Base-by-base conservation (phyloP, 2,329 filamentous ascomycete species). In the Trichoderma sp. region DNA sequence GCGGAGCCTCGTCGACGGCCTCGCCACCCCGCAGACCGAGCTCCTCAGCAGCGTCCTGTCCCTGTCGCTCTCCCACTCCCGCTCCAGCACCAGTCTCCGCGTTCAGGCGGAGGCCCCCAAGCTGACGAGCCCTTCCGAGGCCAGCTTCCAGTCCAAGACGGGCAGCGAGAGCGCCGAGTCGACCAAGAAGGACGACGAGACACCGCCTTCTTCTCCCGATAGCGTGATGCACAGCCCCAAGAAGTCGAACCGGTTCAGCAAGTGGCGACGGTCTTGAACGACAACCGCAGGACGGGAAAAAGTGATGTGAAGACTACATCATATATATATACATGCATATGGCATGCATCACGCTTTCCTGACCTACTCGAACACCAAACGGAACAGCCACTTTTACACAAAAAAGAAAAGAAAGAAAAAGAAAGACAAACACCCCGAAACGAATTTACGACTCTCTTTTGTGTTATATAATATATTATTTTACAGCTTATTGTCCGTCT, bases 1-100 rank as follows among this genome's bases (percentile, higher is more conserved):
- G 73, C 81, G 80, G 39, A 83, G 82, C 21, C 77, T 84, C 68
- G 83, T 78, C 73, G 80, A 85, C 68, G 84, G 84, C 63, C 77
- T 79, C 69, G 81, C 85, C 71, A 77, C 77, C 11, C 78, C 78
- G 0, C 76, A 77, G 39, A 74, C 78, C 52, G 76, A 78, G 68
- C 74, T 75, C 21, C 71, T 78, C 61, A 75, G 76, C 60, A 78
- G 77, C 69, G 73, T 74, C 24, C 73, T 79, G 58, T 81, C 79
- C 3, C 75, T 80, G 46, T 76, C 78, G 59, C 72, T 74, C 46
- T 68, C 74, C 54, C 73, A 75, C 52, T 73, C 75, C 14, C 73
- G 76, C 54, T 73, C 75, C 14, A 49, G 32, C 37, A 49, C 32
- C 34, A 73, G 76, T 21, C 28, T 59, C 14, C 72, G 69, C 60